Evolutionary conservation across 805 yeast species (phyloP).

Genomic region (Candida pseudofarinosa): DNA sequence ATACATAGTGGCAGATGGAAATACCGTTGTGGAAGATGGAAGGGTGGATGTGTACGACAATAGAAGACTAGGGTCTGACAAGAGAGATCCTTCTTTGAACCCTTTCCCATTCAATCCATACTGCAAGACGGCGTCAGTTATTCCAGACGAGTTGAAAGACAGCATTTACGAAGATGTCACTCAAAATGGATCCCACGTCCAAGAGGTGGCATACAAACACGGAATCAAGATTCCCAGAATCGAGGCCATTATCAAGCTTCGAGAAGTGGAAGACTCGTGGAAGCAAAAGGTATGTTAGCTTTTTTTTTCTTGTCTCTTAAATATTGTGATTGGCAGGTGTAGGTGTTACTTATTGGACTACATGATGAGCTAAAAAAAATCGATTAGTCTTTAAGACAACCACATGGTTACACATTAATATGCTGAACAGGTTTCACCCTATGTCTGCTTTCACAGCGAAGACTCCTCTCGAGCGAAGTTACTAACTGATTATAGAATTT

Average conservation of each 20-base stretch:
- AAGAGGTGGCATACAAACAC: constrained; percentile 71
- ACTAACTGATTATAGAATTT: constrained; percentile 43
- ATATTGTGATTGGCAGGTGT: constrained; percentile 4
- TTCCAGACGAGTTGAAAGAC: constrained; percentile 56
- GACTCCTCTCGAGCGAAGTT: constrained; percentile 8
- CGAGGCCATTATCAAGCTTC: constrained; percentile 78
- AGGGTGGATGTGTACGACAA: constrained; percentile 6
- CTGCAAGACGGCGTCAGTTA: constrained; percentile 61
- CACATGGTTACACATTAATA: constrained; percentile 46
- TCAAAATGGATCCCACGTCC: constrained; percentile 52
- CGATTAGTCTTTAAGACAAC: constrained; percentile 82
- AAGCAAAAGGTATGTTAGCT: constrained; percentile 51
- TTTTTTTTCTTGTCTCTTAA: background rate
- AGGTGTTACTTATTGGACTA: constrained; percentile 6
- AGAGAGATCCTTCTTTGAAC: constrained; percentile 39
- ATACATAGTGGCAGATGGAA: constrained; percentile 60
- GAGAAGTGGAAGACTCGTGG: constrained; percentile 62
- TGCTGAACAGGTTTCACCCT: constrained; percentile 11
- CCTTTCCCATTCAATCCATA: constrained; percentile 81
- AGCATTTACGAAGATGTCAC: constrained; percentile 55
- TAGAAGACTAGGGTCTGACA: constrained; percentile 12
- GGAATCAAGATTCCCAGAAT: constrained; percentile 82
- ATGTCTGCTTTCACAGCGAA: background rate
- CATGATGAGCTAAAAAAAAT: constrained; percentile 46
- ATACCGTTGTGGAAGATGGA: constrained; percentile 18